phyloP scores from a whole-genome alignment of 1,284 basidiomycete genomes.

The Ganoderma boninense region DNA sequence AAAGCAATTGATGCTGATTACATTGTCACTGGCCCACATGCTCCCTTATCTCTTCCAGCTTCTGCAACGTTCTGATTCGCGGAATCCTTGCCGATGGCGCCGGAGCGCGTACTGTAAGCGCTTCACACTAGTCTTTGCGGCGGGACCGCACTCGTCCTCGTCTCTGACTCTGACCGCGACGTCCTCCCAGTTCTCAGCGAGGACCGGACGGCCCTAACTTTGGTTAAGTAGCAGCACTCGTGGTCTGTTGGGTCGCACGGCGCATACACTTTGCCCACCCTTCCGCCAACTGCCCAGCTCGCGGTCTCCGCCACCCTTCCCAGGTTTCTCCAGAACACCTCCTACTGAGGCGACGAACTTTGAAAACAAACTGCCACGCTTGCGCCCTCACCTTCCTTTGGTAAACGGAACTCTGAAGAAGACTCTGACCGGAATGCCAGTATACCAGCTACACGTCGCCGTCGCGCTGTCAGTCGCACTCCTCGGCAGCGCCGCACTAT shows the following conservation, averaged over 20 bases:
- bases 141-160: background rate
- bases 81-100: conserved; percentile 9
- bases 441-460: conserved; percentile 67
- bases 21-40: background rate
- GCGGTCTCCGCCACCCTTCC: background rate
- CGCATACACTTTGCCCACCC: background rate
- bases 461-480: conserved; percentile 54
- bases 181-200: background rate
- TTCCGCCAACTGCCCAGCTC: background rate
- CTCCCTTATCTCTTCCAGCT: background rate
- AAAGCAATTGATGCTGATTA: background rate
- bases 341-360: background rate
- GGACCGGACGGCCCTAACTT: background rate
- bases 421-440: conserved; percentile 49
- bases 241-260: background rate
- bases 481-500: conserved; percentile 53
- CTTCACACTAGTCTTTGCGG: background rate
- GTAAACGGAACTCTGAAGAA: background rate
- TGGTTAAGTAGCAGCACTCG: background rate
- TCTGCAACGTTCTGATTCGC: background rate
- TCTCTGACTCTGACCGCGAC: conserved; percentile 1
- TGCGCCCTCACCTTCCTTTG: background rate
- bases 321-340: background rate
- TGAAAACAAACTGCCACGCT: background rate
- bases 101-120: background rate